Percentiles rank a stretch among this genome's conserved stretches.
phyloP scores from a whole-genome alignment of 345 rosid genomes.

The Euphorbia peplus region DNA sequence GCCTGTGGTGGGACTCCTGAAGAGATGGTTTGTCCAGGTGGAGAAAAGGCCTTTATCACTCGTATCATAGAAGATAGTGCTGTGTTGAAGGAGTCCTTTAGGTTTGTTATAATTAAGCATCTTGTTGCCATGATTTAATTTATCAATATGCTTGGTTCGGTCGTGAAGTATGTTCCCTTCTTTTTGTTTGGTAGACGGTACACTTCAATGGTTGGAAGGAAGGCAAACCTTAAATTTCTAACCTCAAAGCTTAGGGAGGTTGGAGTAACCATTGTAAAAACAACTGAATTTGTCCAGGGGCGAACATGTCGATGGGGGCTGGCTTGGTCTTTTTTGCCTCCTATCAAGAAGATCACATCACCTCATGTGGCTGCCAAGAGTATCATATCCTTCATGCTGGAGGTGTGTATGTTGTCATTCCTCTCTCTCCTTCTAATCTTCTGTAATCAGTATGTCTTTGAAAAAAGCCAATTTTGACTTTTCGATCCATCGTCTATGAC shows the following conservation, averaged over 20 bases:
- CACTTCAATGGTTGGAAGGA: slow-evolving; percentile 92
- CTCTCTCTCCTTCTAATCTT: background rate
- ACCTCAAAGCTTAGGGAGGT: slow-evolving; percentile 67
- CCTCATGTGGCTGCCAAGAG: slow-evolving; percentile 44
- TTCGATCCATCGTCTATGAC: background rate
- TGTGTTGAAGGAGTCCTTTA: slow-evolving; percentile 52
- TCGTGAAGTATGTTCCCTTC: background rate
- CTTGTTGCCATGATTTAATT: background rate
- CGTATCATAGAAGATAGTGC: slow-evolving; percentile 78
- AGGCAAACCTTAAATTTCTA: slow-evolving; percentile 66
- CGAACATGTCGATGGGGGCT: slow-evolving; percentile 91
- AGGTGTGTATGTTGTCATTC: slow-evolving; percentile 42
- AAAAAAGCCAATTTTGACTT: too few species aligned
- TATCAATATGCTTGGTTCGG: background rate
- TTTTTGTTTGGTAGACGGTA: slow-evolving; percentile 61
- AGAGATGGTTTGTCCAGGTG: too few species aligned
- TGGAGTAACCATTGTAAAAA: slow-evolving; percentile 70
- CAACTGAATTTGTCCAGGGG: slow-evolving; percentile 90
- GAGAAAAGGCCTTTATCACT: slow-evolving; percentile 73
- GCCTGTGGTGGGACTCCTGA: slow-evolving; percentile 80
- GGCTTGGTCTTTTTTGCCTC: slow-evolving; percentile 85
- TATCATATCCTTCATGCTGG: slow-evolving; percentile 63
- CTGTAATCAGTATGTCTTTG: background rate
- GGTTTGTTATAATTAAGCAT: slow-evolving; percentile 31
- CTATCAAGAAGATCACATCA: slow-evolving; percentile 51